Evolutionary conservation across 495 filamentous ascomycete species (phyloP).

Genomic region (Penicillium argentinense): DNA sequence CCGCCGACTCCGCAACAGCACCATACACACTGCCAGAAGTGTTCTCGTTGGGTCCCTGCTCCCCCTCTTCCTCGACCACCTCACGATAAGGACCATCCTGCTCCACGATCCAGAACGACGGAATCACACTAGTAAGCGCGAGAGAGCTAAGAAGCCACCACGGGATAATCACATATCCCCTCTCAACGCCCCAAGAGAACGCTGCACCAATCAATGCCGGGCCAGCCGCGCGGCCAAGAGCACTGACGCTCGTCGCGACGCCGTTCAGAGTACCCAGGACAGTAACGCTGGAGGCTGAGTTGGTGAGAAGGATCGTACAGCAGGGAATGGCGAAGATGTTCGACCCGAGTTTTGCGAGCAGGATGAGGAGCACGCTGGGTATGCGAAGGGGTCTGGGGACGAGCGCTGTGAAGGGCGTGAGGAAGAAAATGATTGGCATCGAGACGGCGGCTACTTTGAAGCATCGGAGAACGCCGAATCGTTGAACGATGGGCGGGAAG

Average conservation of each 20-base stretch:
- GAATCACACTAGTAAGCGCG: slow-evolving; percentile 60
- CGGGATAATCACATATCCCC: slow-evolving; percentile 69
- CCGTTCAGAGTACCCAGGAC: slow-evolving; percentile 90
- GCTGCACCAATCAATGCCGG: slow-evolving; percentile 65
- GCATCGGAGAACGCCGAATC: slow-evolving; percentile 69
- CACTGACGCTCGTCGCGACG: slow-evolving; percentile 75
- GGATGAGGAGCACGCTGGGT: slow-evolving; percentile 45
- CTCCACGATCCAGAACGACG: slow-evolving; percentile 71
- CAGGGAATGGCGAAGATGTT: slow-evolving; percentile 85
- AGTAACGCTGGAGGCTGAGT: slow-evolving; percentile 70
- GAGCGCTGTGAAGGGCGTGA: slow-evolving; percentile 71
- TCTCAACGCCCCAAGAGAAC: slow-evolving; percentile 69
- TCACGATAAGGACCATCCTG: slow-evolving; percentile 65
- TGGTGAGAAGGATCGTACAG: slow-evolving; percentile 86
- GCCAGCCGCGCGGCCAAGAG: slow-evolving; percentile 73
- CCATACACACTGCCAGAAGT: slow-evolving; percentile 14
- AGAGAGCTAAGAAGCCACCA: slow-evolving; percentile 73
- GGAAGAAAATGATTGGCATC: slow-evolving; percentile 72
- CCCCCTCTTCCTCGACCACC: slow-evolving; percentile 28
- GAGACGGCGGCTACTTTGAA: slow-evolving; percentile 57
- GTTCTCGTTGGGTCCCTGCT: slow-evolving; percentile 6
- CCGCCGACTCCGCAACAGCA: neutral
- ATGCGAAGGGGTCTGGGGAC: slow-evolving; percentile 42
- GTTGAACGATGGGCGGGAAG: slow-evolving; percentile 68
- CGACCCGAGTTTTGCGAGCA: slow-evolving; percentile 64